A percentile compares a stretch with the other conserved stretches of the same genome.
Evolutionary conservation across 2,329 filamentous ascomycete species (phyloP).

Genomic region (Botrytis fabae): DNA sequence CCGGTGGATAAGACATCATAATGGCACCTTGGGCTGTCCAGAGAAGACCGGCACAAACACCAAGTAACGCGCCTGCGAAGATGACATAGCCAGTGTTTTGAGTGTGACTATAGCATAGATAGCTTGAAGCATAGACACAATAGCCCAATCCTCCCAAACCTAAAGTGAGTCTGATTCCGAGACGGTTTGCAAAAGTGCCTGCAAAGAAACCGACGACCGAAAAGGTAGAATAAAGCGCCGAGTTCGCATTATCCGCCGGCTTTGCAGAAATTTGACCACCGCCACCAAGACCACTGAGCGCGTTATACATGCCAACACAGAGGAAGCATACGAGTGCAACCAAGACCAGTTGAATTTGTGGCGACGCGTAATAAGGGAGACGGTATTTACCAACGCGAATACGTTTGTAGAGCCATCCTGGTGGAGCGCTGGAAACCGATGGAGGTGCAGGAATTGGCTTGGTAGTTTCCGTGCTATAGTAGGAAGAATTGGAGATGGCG

Average conservation of each 20-base stretch:
- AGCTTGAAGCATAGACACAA: conserved; percentile 64
- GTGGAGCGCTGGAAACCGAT: not conserved
- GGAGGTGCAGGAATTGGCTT: not conserved
- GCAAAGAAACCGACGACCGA: conserved; percentile 65
- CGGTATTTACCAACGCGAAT: conserved; percentile 46
- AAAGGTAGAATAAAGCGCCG: conserved; percentile 50
- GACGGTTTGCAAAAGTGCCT: conserved; percentile 71
- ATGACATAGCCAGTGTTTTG: conserved; percentile 59
- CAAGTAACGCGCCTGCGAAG: conserved; percentile 74
- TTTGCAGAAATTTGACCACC: conserved; percentile 54
- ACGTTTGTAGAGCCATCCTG: conserved; percentile 21
- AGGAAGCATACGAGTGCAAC: conserved; percentile 69
- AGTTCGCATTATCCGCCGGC: conserved; percentile 42
- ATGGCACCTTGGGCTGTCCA: conserved; percentile 81
- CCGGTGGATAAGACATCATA: conserved; percentile 84
- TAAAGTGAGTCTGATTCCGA: conserved; percentile 67
- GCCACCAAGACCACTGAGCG: conserved; percentile 61
- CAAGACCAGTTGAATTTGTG: conserved; percentile 67
- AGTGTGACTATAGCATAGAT: conserved; percentile 46
- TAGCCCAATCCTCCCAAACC: conserved; percentile 73
- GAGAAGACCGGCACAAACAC: conserved; percentile 73
- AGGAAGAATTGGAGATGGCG: conserved; percentile 11
- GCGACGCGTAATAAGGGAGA: conserved; percentile 70
- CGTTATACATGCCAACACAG: conserved; percentile 70
- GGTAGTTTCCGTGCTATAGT: conserved; percentile 5